phyloP scores from a whole-genome alignment of 192 early-diverging fungal species.

The Coemansia sp. region DNA sequence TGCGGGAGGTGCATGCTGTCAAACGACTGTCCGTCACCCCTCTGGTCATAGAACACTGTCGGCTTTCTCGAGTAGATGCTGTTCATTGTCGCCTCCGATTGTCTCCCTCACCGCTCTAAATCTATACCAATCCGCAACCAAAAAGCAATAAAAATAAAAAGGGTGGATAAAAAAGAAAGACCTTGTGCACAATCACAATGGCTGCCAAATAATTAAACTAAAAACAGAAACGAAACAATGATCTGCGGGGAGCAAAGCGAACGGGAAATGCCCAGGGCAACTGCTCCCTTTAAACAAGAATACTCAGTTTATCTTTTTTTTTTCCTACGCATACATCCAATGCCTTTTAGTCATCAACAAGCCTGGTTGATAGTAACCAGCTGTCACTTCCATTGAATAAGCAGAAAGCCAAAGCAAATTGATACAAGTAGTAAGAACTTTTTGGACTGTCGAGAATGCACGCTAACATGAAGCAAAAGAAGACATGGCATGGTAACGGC shows the following conservation, averaged over 20 bases:
- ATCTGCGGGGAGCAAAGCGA: neutral
- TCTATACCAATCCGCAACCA: neutral
- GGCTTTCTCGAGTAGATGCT: slow-evolving; percentile 10
- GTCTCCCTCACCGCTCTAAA: neutral
- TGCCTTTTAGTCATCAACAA: no score
- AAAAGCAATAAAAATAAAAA: neutral
- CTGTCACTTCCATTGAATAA: no score
- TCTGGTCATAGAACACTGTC: slow-evolving; percentile 44
- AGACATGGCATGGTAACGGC: no score
- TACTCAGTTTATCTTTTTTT: neutral
- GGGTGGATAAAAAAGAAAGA: neutral
- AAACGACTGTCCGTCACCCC: slow-evolving; percentile 14
- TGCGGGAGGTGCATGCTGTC: slow-evolving; percentile 37
- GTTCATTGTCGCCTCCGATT: neutral
- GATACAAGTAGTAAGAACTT: neutral
- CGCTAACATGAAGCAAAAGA: neutral
- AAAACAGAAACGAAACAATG: neutral
- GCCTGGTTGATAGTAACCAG: no score
- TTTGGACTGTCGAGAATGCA: neutral
- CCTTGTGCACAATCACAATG: no score
- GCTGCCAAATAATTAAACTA: no score
- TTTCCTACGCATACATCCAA: no score
- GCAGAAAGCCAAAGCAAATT: no score
- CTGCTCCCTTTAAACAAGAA: neutral
- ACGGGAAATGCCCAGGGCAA: no score